Conservation (phyloP, 2,329 filamentous ascomycete species). For the Aureobasidium sp. region DNA sequence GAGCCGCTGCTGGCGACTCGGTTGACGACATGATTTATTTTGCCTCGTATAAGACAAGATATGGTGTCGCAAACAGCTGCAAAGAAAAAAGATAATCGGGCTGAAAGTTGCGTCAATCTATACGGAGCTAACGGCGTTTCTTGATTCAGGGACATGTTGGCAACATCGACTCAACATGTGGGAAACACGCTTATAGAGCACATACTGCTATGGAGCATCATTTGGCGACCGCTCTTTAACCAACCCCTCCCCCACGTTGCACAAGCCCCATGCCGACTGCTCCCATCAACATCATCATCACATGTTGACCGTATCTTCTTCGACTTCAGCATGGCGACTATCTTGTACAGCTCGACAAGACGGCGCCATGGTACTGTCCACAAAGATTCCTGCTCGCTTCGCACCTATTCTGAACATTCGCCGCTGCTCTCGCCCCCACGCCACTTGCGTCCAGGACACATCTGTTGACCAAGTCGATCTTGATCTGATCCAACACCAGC, state of each 20-base stretch:
- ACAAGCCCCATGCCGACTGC: neutral
- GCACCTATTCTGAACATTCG: neutral
- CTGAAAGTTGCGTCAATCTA: slow-evolving; percentile 1
- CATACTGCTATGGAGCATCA: neutral
- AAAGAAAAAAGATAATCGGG: slow-evolving; percentile 5
- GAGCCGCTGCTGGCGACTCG: slow-evolving; percentile 18
- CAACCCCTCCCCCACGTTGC: slow-evolving; percentile 4
- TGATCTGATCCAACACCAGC: slow-evolving; percentile 2
- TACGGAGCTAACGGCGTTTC: slow-evolving; percentile 10
- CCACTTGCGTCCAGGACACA: neutral
- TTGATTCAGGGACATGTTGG: neutral
- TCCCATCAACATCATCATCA: neutral
- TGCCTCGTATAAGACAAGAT: neutral
- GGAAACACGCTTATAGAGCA: neutral
- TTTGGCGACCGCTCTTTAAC: neutral
- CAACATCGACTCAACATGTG: neutral
- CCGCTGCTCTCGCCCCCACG: neutral
- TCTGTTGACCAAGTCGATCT: neutral
- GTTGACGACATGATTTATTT: neutral
- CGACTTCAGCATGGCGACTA: neutral
- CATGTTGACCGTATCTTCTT: neutral
- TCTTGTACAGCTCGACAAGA: neutral
- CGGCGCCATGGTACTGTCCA: neutral
- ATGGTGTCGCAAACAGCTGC: neutral
- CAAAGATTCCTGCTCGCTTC: neutral